Evolutionary conservation across 75 land plant species (phyloP), one percentile per base, ranked within the genome.

Genomic region (Sequoia sempervirens): DNA sequence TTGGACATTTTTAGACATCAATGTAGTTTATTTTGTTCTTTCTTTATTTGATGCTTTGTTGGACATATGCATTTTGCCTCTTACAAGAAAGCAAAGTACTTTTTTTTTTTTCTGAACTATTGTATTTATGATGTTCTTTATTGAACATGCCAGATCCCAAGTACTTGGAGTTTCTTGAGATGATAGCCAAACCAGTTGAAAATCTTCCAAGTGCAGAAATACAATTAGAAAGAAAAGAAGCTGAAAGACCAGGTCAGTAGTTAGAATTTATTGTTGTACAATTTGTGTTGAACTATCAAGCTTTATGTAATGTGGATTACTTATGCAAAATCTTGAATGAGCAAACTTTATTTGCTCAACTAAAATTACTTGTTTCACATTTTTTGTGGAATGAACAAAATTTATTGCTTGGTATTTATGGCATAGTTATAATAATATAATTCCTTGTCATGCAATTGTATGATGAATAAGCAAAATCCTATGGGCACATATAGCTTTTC

Each of bases 171-270:
- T 89, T 89, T 73, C 40, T 88, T 68, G 91, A 89, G 70, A 47
- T 72, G 84, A 40, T 87, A 17, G 84, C 73, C 5, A 89, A 89
- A 75, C 89, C 91, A 8, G 37, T 82, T 26, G 91, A 89, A 28
- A 79, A 73, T 70, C 83, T 89, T 9, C 91, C 91, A 53, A 89
- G 91, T 87, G 91, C 91, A 15, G 91, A 89, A 72, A 82, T 88
- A 45, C 91, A 89, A 79, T 85, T 89, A 82, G 91, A 89, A 81
- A 85, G 87, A 30, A 82, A 76, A 81, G 91, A 87, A 73, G 85
- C 90, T 46, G 90, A 88, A 66, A 86, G 83, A 32, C 34, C 4
- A 70, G 73, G 73, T 70, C 14, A 70, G 73, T 32, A 28, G 73
- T 66, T 66, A 28, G 70, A 66, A 66, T 66, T 28, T 3, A 7